Conservation (phyloP, 441 rosid species). For the Euphorbia celastroides region DNA sequence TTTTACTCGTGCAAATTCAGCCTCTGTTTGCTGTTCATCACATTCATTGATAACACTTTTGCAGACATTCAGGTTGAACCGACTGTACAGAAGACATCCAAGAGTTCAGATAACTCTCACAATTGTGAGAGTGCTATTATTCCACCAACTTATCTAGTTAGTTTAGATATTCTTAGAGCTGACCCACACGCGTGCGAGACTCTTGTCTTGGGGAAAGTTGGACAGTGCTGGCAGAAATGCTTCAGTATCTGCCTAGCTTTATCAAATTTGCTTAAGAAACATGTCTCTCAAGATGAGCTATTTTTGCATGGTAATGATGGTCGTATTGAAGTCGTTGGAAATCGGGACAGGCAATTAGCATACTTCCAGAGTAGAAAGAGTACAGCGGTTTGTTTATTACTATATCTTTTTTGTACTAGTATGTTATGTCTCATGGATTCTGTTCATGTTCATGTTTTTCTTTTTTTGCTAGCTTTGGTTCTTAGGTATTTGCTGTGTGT, state of each 20-base stretch:
- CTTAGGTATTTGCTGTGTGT: background rate
- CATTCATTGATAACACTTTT: conserved; percentile 21
- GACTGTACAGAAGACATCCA: conserved; percentile 22
- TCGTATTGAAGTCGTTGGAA: conserved; percentile 60
- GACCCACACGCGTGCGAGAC: conserved; percentile 43
- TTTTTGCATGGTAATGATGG: conserved; percentile 49
- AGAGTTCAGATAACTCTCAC: conserved; percentile 25
- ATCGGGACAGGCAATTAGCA: conserved; percentile 51
- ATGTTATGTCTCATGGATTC: background rate
- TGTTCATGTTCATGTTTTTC: conserved; percentile 1
- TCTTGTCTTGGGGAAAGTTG: conserved; percentile 42
- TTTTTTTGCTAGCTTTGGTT: background rate
- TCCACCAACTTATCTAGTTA: conserved; percentile 72
- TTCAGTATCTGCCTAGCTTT: conserved; percentile 64
- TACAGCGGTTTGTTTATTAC: conserved; percentile 61
- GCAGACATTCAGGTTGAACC: conserved; percentile 51
- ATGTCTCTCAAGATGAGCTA: conserved; percentile 41
- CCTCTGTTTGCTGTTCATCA: conserved; percentile 20
- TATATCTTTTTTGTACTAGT: conserved; percentile 4
- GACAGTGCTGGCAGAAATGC: conserved; percentile 62
- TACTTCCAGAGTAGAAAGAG: conserved; percentile 61
- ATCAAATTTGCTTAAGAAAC: conserved; percentile 48
- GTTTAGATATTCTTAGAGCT: conserved; percentile 68
- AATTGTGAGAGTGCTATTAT: conserved; percentile 27
- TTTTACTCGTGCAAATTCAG: conserved; percentile 15